These are phyloP conservation scores for Phytopythium aichiense DNA, from an alignment of 352 stramenopile genomes.

Conservation along the genomic window DNA sequence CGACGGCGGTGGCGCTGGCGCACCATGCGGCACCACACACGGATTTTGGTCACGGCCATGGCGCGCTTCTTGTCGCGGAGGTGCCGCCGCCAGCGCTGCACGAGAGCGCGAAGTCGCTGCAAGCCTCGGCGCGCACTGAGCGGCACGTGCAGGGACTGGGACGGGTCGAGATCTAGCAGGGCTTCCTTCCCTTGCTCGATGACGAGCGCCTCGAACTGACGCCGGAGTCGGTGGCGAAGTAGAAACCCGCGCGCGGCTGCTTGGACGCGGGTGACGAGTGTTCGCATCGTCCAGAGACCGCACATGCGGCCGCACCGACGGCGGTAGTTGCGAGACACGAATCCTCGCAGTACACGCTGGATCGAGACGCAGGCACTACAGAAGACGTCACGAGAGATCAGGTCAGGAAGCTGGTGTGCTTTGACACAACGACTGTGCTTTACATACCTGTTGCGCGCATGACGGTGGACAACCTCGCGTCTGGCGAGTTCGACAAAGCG, in stretches of 20 bases:
- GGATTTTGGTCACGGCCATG: slow-evolving; percentile 72
- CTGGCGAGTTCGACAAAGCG: slow-evolving; percentile 32
- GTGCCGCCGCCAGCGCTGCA: slow-evolving; percentile 51
- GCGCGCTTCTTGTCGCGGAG: slow-evolving; percentile 55
- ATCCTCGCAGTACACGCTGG: slow-evolving; percentile 43
- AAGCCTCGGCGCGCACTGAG: slow-evolving; percentile 35
- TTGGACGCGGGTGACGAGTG: slow-evolving; percentile 49
- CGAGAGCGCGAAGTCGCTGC: slow-evolving; percentile 40
- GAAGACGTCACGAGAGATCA: background rate
- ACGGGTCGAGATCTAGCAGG: slow-evolving; percentile 35
- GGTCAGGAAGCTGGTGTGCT: background rate
- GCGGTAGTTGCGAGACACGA: slow-evolving; percentile 33
- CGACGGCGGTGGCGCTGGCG: slow-evolving; percentile 58
- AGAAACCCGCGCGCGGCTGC: slow-evolving; percentile 58
- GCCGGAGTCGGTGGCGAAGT: slow-evolving; percentile 37
- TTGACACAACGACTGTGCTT: background rate
- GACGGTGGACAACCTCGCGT: slow-evolving; percentile 18
- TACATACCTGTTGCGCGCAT: slow-evolving; percentile 38
- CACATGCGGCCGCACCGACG: slow-evolving; percentile 20
- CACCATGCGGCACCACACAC: slow-evolving; percentile 75
- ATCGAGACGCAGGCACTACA: slow-evolving; percentile 25
- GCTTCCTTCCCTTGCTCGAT: slow-evolving; percentile 35
- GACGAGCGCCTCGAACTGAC: slow-evolving; percentile 50
- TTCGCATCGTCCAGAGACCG: slow-evolving; percentile 37
- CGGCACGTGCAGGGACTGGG: slow-evolving; percentile 24